Evolutionary conservation across 1,284 basidiomycete species (phyloP), one percentile per base, ranked within the genome.

Genomic region (Tilletiopsis washingtonensis): DNA sequence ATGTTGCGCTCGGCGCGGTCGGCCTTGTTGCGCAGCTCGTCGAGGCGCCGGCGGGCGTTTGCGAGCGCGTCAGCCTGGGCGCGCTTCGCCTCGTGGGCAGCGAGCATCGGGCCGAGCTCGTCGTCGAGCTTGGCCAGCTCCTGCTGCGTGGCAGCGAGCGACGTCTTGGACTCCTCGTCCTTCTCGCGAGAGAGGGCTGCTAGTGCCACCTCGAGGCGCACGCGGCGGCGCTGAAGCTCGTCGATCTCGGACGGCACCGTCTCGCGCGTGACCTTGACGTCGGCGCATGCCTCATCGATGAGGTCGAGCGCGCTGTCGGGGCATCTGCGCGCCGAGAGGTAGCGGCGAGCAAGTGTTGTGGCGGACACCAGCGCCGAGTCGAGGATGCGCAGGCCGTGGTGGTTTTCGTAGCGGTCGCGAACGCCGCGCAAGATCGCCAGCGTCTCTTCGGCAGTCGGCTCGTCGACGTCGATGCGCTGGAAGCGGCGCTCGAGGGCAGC

Each of bases 171-270:
- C 2, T 85, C 85, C 11, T 83, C 76, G 61, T 98, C 93, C 76
- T 93, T 94, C 56, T 96, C 76, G 34, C 69, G 57, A 42, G 71
- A 86, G 45, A 97, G 78, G 6, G 93, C 94, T 71, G 96, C 91
- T 25, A 96, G 86, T 73, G 96, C 93, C 34, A 98, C 86, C 73
- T 97, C 88, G 42, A 98, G 80, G 69, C 94, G 88, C 39, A 98
- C 82, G 74, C 90, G 91, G 53, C 81, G 81, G 27, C 91, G 83
- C 73, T 96, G 88, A n/a, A 98, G 80, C 64, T 85, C 84, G 75
- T 98, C 93, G 67, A 98, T 88, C 2, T 82, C 86, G 76, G 97
- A 93, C 0, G 93, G 93, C 51, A 88, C 82, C 0, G 91, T 97
- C 76, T 97, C 93, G 32, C 89, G 83, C 25, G 61, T 62, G n/a